phyloP scores from a whole-genome alignment of 1,284 basidiomycete species.

The Ceraceosorus bombacis region DNA sequence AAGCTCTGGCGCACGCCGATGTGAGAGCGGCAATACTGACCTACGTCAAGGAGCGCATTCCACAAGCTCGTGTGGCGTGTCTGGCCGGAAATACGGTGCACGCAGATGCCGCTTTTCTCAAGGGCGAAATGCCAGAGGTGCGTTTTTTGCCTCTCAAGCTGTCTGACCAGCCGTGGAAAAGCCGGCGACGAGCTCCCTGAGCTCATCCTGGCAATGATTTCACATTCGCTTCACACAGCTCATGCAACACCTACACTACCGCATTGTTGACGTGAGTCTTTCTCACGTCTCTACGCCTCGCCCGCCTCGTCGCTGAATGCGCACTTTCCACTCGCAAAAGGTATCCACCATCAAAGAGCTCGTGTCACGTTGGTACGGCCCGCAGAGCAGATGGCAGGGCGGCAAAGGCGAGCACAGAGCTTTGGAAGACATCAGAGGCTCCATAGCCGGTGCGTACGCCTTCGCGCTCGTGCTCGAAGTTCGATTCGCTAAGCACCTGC shows the following conservation, averaged over 20 bases:
- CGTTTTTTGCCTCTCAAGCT: neutral
- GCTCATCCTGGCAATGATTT: neutral
- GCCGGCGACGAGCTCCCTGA: neutral
- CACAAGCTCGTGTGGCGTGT: slow-evolving; percentile 55
- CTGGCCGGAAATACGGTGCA: slow-evolving; percentile 76
- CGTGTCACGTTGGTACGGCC: slow-evolving; percentile 65
- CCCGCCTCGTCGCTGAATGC: neutral
- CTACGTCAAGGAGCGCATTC: slow-evolving; percentile 53
- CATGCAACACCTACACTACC: slow-evolving; percentile 51
- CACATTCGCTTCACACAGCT: slow-evolving; percentile 21
- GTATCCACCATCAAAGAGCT: slow-evolving; percentile 67
- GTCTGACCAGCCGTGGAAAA: too few species aligned
- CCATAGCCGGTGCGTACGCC: slow-evolving; percentile 54
- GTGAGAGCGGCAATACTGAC: slow-evolving; percentile 49
- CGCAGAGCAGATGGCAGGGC: slow-evolving; percentile 30
- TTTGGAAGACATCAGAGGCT: slow-evolving; percentile 65
- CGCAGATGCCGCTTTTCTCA: slow-evolving; percentile 65
- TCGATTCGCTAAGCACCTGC: neutral
- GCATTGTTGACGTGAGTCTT: slow-evolving; percentile 52
- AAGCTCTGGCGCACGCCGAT: slow-evolving; percentile 44
- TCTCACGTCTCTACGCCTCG: neutral
- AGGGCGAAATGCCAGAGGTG: slow-evolving; percentile 65
- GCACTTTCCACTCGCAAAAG: neutral
- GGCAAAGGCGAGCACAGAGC: slow-evolving; percentile 52
- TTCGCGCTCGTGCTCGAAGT: slow-evolving; percentile 17